These are phyloP conservation scores for Kodamaea alishanica DNA, from an alignment of 1,139 yeast species.

Conservation along the genomic window DNA sequence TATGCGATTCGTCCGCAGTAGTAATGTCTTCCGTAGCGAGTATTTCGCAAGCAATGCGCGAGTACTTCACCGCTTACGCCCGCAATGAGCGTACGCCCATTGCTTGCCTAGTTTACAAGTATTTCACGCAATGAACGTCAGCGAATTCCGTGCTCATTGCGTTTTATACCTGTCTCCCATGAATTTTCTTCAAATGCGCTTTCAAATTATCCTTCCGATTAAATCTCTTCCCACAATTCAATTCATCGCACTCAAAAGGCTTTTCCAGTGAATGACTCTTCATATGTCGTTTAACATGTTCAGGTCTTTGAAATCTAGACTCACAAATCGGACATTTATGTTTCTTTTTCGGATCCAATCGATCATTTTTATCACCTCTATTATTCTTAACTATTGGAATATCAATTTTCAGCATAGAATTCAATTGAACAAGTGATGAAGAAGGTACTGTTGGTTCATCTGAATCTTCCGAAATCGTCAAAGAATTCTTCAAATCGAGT, in stretches of 20 bases:
- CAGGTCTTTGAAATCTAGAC: slow-evolving; percentile 79
- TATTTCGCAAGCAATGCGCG: no score
- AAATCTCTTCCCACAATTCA: slow-evolving; percentile 75
- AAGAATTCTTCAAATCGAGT: slow-evolving; percentile 6
- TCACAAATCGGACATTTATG: slow-evolving; percentile 79
- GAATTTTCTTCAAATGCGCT: slow-evolving; percentile 67
- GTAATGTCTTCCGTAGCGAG: no score
- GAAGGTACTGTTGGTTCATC: slow-evolving; percentile 12
- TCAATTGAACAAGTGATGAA: slow-evolving; percentile 13
- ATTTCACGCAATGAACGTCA: no score
- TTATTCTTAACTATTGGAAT: slow-evolving; percentile 16
- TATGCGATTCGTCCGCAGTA: no score
- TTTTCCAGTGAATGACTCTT: slow-evolving; percentile 84
- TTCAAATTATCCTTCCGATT: slow-evolving; percentile 47
- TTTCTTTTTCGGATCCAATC: slow-evolving; percentile 55
- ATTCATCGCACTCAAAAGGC: slow-evolving; percentile 73
- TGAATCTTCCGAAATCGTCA: slow-evolving; percentile 5
- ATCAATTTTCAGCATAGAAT: slow-evolving; percentile 14
- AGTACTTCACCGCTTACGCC: no score
- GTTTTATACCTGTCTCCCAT: slow-evolving; percentile 22
- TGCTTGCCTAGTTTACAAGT: no score
- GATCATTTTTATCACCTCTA: slow-evolving; percentile 22
- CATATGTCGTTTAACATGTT: slow-evolving; percentile 88
- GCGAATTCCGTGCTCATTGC: no score
- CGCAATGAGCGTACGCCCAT: no score